Conservation (phyloP, 495 filamentous ascomycete genomes). For the Usnea hakonensis region DNA sequence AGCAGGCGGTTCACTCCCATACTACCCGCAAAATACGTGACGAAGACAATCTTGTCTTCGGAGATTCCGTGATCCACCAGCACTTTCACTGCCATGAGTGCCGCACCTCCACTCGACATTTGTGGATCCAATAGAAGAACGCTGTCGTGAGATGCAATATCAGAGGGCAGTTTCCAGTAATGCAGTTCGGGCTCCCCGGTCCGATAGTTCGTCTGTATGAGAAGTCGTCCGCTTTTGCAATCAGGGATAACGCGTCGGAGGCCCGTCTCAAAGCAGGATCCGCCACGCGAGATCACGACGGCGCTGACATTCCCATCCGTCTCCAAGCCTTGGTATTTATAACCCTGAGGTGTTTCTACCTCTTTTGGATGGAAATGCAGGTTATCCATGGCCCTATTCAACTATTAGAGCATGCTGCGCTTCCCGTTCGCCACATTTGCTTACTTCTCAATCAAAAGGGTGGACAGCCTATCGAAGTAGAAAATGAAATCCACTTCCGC, state of each 20-base stretch:
- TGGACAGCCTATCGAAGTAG: conserved; percentile 82
- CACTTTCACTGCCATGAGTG: conserved; percentile 92
- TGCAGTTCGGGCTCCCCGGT: conserved; percentile 90
- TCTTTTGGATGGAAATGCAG: conserved; percentile 51
- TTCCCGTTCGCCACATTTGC: conserved; percentile 4
- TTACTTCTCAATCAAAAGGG: conserved; percentile 77
- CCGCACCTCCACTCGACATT: conserved; percentile 87
- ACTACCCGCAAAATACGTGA: conserved; percentile 77
- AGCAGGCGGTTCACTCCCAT: conserved; percentile 73
- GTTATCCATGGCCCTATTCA: conserved; percentile 59
- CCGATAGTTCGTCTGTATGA: conserved; percentile 80
- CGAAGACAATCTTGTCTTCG: conserved; percentile 77
- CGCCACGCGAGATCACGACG: conserved; percentile 81
- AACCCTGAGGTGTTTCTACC: conserved; percentile 61
- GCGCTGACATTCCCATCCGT: conserved; percentile 68
- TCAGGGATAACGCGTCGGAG: conserved; percentile 85
- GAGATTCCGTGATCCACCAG: conserved; percentile 89
- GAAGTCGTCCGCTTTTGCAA: conserved; percentile 75
- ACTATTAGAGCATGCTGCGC: background rate
- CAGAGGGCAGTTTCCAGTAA: conserved; percentile 65
- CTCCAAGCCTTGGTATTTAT: conserved; percentile 58
- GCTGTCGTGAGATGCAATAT: conserved; percentile 62
- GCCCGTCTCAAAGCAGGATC: conserved; percentile 78
- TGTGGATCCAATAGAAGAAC: conserved; percentile 88
- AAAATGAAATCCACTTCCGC: conserved; percentile 89